Base-by-base conservation (phyloP, 768 basidiomycete species). In the Leccinum fibrillosum region DNA sequence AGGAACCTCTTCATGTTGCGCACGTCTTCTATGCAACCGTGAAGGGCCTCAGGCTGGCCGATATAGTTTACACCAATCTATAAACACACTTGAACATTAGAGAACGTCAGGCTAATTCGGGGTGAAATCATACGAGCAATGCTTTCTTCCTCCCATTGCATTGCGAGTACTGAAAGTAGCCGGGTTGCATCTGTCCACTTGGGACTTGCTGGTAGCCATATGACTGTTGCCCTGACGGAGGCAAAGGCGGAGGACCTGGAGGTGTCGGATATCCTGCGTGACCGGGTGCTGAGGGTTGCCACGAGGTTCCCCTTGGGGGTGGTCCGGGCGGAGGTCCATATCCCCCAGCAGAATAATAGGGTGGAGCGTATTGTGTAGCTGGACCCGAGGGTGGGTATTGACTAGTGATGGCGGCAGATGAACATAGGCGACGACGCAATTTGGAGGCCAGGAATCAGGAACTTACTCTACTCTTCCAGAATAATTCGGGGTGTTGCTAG, bases 21-120 rank as follows among this genome's bases (percentile, higher is more conserved):
- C 0, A 88, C 95, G 66, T 99, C 96, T 69, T 98, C 96, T 69
- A 96, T 88, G 69, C 96, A 98, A 10, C 96, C 96, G 1, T 76
- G 72, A 7, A 98, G 77, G 64, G 86, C 81, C n/a, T 81, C 81
- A 4, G 71, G 70, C 63, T 86, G 84, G 1, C 90, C 88, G 21
- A 79, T 69, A 69, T 98, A 98, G 72, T 93, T 93, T 64, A 97
- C 91, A 0, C 95, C 95, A 62, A 97, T 86, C 92, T 93, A 62
- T 10, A 39, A 34, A 45, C 5, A 4, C 2, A 2, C 2, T 10
- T 58, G 19, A 60, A 25, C 11, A 17, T 35, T 52, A 32, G 21
- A 26, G 39, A 28, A 56, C 5, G 52, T 26, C 10, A 45, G n/a
- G 12, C 10, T 21, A 4, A 15, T 35, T 45, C 25, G 25, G 26